These are phyloP conservation scores for Apiotrichum akiyoshidainum DNA, from an alignment of 1,284 basidiomycete genomes.

Conservation along the genomic window DNA sequence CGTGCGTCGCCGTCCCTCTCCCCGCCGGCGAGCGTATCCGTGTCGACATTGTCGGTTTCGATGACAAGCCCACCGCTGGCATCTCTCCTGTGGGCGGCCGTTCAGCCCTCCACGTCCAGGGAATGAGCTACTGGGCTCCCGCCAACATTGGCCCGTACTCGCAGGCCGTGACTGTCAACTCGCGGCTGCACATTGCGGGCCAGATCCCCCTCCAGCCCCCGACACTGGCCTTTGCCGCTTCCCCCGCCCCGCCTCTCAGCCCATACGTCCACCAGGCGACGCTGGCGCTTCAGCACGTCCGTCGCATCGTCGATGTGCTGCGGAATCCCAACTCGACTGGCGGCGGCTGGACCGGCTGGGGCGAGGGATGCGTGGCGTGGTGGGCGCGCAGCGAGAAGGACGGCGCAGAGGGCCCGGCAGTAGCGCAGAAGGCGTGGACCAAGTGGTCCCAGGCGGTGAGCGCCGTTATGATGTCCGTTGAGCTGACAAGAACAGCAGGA, in stretches of 20 bases:
- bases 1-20: conserved; percentile 78
- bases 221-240: conserved; percentile 64
- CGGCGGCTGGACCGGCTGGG: conserved; percentile 62
- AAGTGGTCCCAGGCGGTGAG: conserved; percentile 30
- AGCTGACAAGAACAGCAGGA: conserved; percentile 28
- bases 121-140: conserved; percentile 96
- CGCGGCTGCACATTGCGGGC: conserved; percentile 81
- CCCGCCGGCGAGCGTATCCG: conserved; percentile 59
- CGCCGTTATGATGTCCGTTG: not conserved
- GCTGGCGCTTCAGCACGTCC: conserved; percentile 75
- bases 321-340: conserved; percentile 55
- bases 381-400: conserved; percentile 44
- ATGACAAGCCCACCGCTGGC: conserved; percentile 21
- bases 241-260: conserved; percentile 33
- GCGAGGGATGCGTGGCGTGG: conserved; percentile 67
- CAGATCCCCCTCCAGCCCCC: conserved; percentile 88
- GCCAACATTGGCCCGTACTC: conserved; percentile 99
- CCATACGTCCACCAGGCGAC: conserved; percentile 54
- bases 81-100: conserved; percentile 38
- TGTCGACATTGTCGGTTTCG: conserved; percentile 73
- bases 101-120: conserved; percentile 85
- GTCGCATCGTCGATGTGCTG: conserved; percentile 64
- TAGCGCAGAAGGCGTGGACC: conserved; percentile 55
- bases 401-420: conserved; percentile 47
- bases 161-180: conserved; percentile 74